Conservation (phyloP, 2,329 filamentous ascomycete species). For the Sporothrix euskadiensis region DNA sequence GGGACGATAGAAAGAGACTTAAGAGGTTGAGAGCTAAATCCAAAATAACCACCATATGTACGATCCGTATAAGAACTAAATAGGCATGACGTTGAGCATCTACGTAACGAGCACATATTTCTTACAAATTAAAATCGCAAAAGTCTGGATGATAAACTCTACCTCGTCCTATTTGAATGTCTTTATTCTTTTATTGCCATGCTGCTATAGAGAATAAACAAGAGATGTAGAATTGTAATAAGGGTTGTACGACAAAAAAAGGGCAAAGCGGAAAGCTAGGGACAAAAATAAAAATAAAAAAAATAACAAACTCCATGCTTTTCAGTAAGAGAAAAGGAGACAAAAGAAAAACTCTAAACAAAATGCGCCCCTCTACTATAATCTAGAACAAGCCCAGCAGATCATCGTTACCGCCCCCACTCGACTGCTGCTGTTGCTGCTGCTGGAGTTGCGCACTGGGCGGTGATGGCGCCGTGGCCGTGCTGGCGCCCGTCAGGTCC, state of each 20-base stretch:
- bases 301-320: constrained; percentile 17
- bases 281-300: not conserved
- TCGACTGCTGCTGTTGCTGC: constrained; percentile 38
- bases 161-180: not conserved
- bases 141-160: not conserved
- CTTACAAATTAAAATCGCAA: too few species aligned
- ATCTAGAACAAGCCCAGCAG: constrained; percentile 58
- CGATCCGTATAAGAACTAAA: not conserved
- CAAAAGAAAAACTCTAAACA: not conserved
- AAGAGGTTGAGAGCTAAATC: not conserved
- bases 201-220: constrained; percentile 1
- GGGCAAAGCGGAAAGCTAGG: not conserved
- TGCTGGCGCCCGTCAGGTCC: constrained; percentile 64
- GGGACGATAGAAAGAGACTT: constrained; percentile 40
- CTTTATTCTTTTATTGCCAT: constrained; percentile 19
- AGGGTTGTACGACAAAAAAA: not conserved
- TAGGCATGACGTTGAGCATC: not conserved
- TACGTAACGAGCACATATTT: not conserved
- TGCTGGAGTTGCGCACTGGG: constrained; percentile 59
- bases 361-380: constrained; percentile 20
- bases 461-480: constrained; percentile 63
- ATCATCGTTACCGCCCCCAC: constrained; percentile 55
- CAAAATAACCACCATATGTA: not conserved
- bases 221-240: not conserved
- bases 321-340: constrained; percentile 1